Base-by-base conservation (phyloP, 331 rosid genomes). In the Dryas integrifolia region DNA sequence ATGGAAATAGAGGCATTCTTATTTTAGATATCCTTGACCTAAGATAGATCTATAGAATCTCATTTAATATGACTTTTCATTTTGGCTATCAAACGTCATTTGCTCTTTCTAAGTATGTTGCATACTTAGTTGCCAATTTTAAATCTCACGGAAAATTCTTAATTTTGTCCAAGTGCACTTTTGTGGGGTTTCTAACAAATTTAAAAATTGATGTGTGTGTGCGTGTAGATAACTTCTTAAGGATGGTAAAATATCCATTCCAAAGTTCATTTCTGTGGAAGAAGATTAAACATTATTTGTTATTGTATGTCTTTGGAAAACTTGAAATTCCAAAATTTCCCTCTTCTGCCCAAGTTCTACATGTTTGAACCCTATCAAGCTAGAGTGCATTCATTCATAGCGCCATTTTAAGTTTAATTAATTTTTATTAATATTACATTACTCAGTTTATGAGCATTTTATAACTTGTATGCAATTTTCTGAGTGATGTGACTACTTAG, bases 371-470 rank as follows among this genome's bases (percentile, higher is more conserved):
- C 18, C 8, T 26, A 38, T 14, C 24, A 15, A 14, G 47, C 35
- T 58, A 58, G 64, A 30, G 64, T 30, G 7, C 65, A 59, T 59
- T 13, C 43, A 40, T 40, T 1, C 13, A 2, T 62, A 62, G 67
- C n/a, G 13, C 49, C 30, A 30, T 48, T 40, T 61, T 4, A n/a
- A 62, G 15, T 2, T 15, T 62, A 11, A 6, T 13, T 1, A n/a
- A 62, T 40, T 2, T 15, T 62, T 35, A 6, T 13, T 1, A 9
- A 13, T 41, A 9, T 63, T 0, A 30, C 43, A 43, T 63, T 63
- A 63, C n/a, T n/a, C 15, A 43, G 15, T 35, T n/a, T 41, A 40
- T 62, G 67, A 62, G 50, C 67, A 62, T 62, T 40, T n/a, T 40
- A 62, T 41, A 41, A 14, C 35, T 41, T 41, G 47, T 35, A 38